These are phyloP conservation scores for Gossypium bickii DNA, from an alignment of 345 rosid species.

Conservation along the genomic window DNA sequence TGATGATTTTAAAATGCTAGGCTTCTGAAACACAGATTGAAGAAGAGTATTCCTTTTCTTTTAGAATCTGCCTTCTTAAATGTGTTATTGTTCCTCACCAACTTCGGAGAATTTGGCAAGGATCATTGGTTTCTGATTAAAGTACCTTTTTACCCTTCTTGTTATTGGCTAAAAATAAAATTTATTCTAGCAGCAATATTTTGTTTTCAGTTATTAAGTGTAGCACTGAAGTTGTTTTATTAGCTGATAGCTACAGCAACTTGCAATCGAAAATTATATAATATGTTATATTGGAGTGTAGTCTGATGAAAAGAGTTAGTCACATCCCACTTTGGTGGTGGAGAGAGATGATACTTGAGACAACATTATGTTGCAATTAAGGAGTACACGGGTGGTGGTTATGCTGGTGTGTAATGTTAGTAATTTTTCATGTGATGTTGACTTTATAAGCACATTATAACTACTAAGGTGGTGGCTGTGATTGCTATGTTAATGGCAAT, in stretches of 20 bases:
- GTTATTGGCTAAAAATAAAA: background rate
- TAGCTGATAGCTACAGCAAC: background rate
- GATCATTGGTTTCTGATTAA: background rate
- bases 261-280: background rate
- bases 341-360: background rate
- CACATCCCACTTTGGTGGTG: background rate
- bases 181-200: background rate
- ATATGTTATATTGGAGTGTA: background rate
- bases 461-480: background rate
- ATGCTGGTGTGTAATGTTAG: background rate
- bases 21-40: background rate
- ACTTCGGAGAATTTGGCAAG: background rate
- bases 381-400: background rate
- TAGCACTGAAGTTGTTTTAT: background rate
- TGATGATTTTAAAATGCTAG: background rate
- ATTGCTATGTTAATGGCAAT: background rate
- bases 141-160: background rate
- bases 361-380: background rate
- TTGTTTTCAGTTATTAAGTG: background rate
- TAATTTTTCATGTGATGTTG: background rate
- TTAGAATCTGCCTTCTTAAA: background rate
- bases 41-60: background rate
- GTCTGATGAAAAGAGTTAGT: background rate
- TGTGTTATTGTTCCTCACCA: background rate
- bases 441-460: background rate